Conservation (phyloP, 495 filamentous ascomycete genomes). For the Apiosordaria backusii region DNA sequence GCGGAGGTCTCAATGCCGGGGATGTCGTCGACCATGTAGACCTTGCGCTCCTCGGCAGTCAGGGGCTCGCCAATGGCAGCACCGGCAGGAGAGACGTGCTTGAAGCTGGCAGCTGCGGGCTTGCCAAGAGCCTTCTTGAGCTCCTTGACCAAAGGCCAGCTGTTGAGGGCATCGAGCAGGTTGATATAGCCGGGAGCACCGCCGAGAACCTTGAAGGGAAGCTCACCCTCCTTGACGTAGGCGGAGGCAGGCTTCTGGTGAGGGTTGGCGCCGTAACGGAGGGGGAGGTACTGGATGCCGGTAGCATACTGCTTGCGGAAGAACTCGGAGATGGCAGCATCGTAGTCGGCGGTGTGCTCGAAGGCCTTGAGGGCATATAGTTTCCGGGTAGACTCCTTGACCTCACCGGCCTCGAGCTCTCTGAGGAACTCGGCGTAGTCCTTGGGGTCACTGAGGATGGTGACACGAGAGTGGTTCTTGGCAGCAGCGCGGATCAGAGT, state of each 20-base stretch:
- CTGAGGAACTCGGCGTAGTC: slow-evolving; percentile 93
- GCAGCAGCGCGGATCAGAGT: slow-evolving; percentile 94
- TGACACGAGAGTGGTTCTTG: slow-evolving; percentile 94
- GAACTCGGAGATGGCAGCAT: slow-evolving; percentile 89
- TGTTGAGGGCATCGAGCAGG: slow-evolving; percentile 91
- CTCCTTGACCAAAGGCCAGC: slow-evolving; percentile 96
- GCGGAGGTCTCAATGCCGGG: slow-evolving; percentile 76
- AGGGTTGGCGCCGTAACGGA: slow-evolving; percentile 94
- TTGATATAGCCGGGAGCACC: slow-evolving; percentile 96
- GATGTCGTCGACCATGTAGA: slow-evolving; percentile 98
- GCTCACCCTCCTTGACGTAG: slow-evolving; percentile 61
- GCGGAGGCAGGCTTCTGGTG: slow-evolving; percentile 95
- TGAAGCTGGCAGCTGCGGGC: slow-evolving; percentile 97
- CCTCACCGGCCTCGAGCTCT: slow-evolving; percentile 81
- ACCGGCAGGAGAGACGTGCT: slow-evolving; percentile 96
- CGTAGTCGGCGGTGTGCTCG: slow-evolving; percentile 97
- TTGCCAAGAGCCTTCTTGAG: slow-evolving; percentile 79
- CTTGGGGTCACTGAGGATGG: slow-evolving; percentile 85
- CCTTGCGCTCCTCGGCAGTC: slow-evolving; percentile 82
- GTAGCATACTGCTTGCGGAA: slow-evolving; percentile 95
- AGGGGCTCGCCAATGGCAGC: slow-evolving; percentile 89
- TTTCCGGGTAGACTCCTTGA: slow-evolving; percentile 77
- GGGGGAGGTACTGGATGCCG: slow-evolving; percentile 72
- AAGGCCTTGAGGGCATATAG: slow-evolving; percentile 93
- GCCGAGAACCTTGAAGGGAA: slow-evolving; percentile 96